Percentiles rank a stretch among this genome's conserved stretches.
Conservation (phyloP, 148 eudicot genomes). For the Amaranthus hypochondriacus region DNA sequence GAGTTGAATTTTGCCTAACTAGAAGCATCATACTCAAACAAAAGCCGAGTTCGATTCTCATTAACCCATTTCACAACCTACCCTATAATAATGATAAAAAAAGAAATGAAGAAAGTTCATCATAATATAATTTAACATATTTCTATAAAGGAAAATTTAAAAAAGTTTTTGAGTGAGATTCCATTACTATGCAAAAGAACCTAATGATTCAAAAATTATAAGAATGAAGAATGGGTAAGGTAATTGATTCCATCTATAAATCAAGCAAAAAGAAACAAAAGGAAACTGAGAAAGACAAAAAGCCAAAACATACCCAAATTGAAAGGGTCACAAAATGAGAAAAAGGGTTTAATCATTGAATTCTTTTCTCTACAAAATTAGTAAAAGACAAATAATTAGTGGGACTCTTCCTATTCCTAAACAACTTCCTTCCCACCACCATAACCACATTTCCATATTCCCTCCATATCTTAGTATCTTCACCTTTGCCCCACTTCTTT, state of each 20-base stretch:
- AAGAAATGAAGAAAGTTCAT: no score
- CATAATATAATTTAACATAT: no score
- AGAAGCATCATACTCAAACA: no score
- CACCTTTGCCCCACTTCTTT: slow-evolving; percentile 30
- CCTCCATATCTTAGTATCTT: not conserved
- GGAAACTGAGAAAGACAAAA: slow-evolving; percentile 20
- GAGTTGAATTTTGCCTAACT: no score
- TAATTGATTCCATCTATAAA: slow-evolving; percentile 20
- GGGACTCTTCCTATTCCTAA: slow-evolving; percentile 37
- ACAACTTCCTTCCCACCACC: slow-evolving; percentile 15
- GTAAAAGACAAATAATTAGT: slow-evolving; percentile 43
- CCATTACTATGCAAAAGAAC: not conserved
- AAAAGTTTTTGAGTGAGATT: not conserved
- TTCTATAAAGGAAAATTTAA: no score
- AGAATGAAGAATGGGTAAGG: slow-evolving; percentile 1
- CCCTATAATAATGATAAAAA: no score
- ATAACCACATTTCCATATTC: slow-evolving; percentile 17
- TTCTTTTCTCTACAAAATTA: slow-evolving; percentile 13
- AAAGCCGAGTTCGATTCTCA: no score
- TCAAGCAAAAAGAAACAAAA: slow-evolving; percentile 26
- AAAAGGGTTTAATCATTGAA: slow-evolving; percentile 32
- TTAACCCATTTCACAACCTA: no score
- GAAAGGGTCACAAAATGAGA: slow-evolving; percentile 19
- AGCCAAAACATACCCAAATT: slow-evolving; percentile 15
- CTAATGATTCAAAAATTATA: slow-evolving; percentile 3